Evolutionary conservation across 305 asterid genomes (phyloP), one percentile per base, ranked within the genome.

Genomic region (Salvia sclarea): DNA sequence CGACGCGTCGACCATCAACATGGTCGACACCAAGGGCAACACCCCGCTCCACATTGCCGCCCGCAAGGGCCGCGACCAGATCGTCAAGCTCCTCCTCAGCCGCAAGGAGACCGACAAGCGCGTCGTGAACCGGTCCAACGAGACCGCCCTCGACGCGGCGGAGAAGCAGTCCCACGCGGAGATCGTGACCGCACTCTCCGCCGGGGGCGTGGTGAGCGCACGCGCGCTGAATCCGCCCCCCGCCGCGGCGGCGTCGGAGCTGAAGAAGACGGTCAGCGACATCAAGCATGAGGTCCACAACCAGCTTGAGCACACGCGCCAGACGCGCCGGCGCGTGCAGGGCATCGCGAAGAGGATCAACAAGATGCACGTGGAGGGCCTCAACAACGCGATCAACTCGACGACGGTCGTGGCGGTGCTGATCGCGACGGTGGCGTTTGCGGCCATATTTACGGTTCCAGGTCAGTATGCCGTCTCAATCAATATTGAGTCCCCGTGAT

Each of bases 311-410:
- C 95, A 94, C 80, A 81, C 90, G 0, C 82, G 86, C 3, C 95
- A 83, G 61, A 93, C 97, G 0, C 67, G 91, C 54, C 78, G 66
- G 68, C 88, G 89, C 0, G 91, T 93, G 18, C 96, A 82, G 38
- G 85, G 89, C 24, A 93, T 91, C 40, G 91, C 88, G 17, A 84
- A 88, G 41, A 91, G 96, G 56, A 64, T 91, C 6, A 85, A 91
- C 82, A 91, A 93, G 71, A 91, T 91, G 98, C 96, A 93, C 65
- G 63, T 83, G 0, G 97, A 89, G 79, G 98, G 97, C n/a, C 95
- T 93, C 24, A 93, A 93, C 86, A 93, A 93, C 30, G 98, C 97
- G 21, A 85, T 93, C 69, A 93, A 93, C 73, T 93, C 98, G 66
- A 87, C 94, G 13, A 91, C 96, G 0, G 90, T 93, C 0, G 98